Conservation (phyloP, 2,329 filamentous ascomycete species). For the Colletotrichum lini region DNA sequence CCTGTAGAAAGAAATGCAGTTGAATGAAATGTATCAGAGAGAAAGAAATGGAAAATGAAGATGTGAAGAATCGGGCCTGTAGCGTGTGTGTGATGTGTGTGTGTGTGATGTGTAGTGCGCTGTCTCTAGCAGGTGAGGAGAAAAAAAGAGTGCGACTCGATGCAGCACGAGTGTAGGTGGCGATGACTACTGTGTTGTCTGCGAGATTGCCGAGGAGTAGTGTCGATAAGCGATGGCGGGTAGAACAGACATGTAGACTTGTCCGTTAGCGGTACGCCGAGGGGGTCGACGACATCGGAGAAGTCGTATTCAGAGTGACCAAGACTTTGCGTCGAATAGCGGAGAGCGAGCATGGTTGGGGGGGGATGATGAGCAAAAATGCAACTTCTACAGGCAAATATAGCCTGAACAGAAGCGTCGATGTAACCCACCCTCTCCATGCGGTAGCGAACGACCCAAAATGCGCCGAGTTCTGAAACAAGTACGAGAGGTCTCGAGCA, state of each 20-base stretch:
- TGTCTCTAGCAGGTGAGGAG: background rate
- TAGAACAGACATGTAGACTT: background rate
- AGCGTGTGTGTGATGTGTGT: too few relatives aligned
- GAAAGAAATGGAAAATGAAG: background rate
- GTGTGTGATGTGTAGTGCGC: background rate
- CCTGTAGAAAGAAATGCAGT: conserved; percentile 31
- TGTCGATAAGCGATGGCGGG: conserved; percentile 35
- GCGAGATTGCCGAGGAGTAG: conserved; percentile 36
- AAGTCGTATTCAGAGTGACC: conserved; percentile 13
- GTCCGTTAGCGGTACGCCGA: background rate
- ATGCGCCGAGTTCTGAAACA: conserved; percentile 18
- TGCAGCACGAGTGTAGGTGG: background rate
- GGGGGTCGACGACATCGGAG: background rate
- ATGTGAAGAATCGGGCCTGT: background rate
- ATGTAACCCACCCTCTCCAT: conserved; percentile 23
- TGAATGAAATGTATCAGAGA: conserved; percentile 30
- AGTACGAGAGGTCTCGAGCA: background rate
- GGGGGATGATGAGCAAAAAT: conserved; percentile 24
- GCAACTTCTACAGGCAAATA: conserved; percentile 32
- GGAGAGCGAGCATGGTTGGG: conserved; percentile 1
- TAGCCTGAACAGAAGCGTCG: conserved; percentile 20
- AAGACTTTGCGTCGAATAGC: conserved; percentile 7
- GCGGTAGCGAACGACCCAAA: background rate
- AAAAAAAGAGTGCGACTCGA: background rate
- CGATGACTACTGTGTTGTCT: background rate